Conservation (phyloP, 2,329 filamentous ascomycete genomes). For the Sporothrix pseudoabietina region DNA sequence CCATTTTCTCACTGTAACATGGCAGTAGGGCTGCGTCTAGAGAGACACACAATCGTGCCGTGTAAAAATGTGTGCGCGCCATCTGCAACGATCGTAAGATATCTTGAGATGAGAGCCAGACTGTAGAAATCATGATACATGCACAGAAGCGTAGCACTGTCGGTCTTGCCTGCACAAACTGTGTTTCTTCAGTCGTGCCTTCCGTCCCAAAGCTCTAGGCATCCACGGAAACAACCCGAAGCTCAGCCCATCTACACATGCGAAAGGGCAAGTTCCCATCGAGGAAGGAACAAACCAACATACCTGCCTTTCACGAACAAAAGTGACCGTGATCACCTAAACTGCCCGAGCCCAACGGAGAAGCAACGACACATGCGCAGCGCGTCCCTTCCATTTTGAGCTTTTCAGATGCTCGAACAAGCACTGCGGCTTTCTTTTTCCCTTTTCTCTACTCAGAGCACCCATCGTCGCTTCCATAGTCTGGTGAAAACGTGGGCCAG, state of each 20-base stretch:
- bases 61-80: not conserved
- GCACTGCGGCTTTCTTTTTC: not conserved
- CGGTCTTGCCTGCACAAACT: not conserved
- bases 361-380: conserved; percentile 10
- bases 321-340: not conserved
- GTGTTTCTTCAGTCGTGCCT: not conserved
- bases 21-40: not conserved
- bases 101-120: not conserved
- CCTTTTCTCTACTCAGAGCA: not conserved
- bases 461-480: not conserved
- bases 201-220: not conserved
- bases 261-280: not conserved
- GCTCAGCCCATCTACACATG: not conserved
- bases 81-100: not conserved
- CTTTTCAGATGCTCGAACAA: not conserved
- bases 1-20: not conserved
- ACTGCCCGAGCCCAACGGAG: conserved; percentile 13
- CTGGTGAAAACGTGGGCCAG: not conserved
- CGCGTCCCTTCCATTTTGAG: conserved; percentile 16
- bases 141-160: not conserved
- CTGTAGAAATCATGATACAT: not conserved
- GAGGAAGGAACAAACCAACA: conserved; percentile 13
- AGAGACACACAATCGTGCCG: not conserved
- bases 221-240: not conserved
- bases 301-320: not conserved